Percentiles rank a stretch among this genome's conserved stretches.
phyloP scores from a whole-genome alignment of 2,329 filamentous ascomycete genomes.

The Chaetoscypha palmicola region DNA sequence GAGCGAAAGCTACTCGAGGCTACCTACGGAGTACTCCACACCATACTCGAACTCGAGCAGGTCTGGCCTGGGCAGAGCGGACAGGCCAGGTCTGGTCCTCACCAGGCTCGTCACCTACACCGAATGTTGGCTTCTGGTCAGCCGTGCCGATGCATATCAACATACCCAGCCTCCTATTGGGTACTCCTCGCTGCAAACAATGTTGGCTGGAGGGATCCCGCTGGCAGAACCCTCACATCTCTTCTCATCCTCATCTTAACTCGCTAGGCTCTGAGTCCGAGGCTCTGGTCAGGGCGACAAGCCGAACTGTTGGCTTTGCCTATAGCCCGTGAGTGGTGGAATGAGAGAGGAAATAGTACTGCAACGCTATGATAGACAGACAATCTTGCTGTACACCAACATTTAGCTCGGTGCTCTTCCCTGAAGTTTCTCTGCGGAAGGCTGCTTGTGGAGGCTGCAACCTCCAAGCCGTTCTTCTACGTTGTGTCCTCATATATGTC shows the following conservation, averaged over 20 bases:
- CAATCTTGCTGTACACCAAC: background rate
- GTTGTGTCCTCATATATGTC: slow-evolving; percentile 1
- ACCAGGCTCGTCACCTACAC: background rate
- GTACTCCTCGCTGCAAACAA: background rate
- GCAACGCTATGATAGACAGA: background rate
- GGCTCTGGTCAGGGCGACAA: slow-evolving; percentile 8
- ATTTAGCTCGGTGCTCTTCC: background rate
- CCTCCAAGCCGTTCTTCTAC: background rate
- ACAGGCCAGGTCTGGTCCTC: too few species aligned
- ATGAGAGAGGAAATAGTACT: background rate
- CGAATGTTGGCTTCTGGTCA: background rate
- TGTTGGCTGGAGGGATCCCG: background rate
- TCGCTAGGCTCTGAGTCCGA: slow-evolving; percentile 4
- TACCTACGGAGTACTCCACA: too few species aligned
- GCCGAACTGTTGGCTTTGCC: slow-evolving; percentile 1
- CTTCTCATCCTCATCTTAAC: slow-evolving; percentile 1
- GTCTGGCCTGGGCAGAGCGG: too few species aligned
- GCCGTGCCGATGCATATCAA: background rate
- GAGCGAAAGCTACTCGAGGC: too few species aligned
- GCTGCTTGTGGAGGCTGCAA: background rate
- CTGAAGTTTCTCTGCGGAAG: background rate
- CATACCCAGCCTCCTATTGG: background rate
- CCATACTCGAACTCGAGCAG: too few species aligned
- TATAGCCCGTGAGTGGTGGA: slow-evolving; percentile 5
- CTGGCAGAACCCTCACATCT: background rate